Conservation (phyloP, 306 rosid genomes). For the Heteromeles arbutifolia region DNA sequence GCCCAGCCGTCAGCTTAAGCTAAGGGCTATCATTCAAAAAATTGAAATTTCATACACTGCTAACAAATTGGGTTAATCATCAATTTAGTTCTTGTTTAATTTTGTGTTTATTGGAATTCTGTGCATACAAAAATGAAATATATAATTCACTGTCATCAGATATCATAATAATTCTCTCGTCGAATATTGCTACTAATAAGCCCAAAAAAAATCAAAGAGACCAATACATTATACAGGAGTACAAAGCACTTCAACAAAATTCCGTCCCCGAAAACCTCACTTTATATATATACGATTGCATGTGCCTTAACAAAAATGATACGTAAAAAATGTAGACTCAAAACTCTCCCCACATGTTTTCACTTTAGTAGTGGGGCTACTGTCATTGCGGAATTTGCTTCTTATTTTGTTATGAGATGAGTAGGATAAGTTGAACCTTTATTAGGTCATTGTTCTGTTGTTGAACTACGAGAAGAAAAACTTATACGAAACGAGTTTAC, state of each 20-base stretch:
- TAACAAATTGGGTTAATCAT: not conserved
- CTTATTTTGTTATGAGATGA: not conserved
- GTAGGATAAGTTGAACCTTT: no score
- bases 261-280: not conserved
- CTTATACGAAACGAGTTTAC: no score
- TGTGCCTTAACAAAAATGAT: no score
- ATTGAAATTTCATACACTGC: conserved; percentile 27
- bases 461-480: no score
- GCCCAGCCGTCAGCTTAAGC: conserved; percentile 34
- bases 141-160: not conserved
- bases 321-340: not conserved
- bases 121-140: not conserved
- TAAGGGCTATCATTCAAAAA: conserved; percentile 38
- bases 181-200: no score
- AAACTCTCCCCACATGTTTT: not conserved
- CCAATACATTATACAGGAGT: no score
- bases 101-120: not conserved
- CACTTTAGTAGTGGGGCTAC: not conserved
- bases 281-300: no score
- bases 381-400: not conserved
- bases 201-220: not conserved
- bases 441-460: not conserved
- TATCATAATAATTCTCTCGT: not conserved
- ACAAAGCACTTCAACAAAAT: not conserved
- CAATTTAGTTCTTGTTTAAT: not conserved